Conservation (phyloP, 441 rosid species). For the Populus trichocarpa region DNA sequence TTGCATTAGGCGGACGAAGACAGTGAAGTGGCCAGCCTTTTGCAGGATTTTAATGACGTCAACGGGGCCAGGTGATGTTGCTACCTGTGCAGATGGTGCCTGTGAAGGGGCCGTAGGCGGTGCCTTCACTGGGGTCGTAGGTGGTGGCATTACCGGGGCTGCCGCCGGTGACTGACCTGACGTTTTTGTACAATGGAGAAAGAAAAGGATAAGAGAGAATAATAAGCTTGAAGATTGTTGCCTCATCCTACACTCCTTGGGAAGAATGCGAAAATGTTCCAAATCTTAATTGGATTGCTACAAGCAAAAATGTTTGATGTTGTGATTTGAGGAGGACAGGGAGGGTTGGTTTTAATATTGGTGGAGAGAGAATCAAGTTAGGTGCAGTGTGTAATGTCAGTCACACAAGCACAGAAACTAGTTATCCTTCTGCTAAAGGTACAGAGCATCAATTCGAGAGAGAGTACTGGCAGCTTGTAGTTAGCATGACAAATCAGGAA, state of each 20-base stretch:
- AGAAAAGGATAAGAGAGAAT: not conserved
- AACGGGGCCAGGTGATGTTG: constrained; percentile 10
- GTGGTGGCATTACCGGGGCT: not conserved
- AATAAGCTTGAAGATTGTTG: not conserved
- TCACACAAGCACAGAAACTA: not conserved
- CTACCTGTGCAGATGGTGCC: not conserved
- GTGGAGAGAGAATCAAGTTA: not conserved
- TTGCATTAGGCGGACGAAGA: constrained; percentile 16
- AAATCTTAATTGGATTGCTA: not conserved
- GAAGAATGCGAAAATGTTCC: not conserved
- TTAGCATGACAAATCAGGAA: not conserved
- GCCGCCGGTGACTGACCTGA: not conserved
- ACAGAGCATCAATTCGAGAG: not conserved
- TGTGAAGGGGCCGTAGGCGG: constrained; percentile 2
- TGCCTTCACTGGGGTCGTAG: not conserved
- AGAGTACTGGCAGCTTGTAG: not conserved
- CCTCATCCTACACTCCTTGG: not conserved
- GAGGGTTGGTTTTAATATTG: not conserved
- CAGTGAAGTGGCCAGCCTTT: constrained; percentile 13
- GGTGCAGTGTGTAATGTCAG: not conserved
- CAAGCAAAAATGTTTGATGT: not conserved
- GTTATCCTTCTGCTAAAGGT: not conserved
- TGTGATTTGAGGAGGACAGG: not conserved
- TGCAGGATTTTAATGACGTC: constrained; percentile 14
- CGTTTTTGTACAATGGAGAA: not conserved